These are phyloP conservation scores for Lachancea fermentati DNA, from an alignment of 805 yeast genomes.

Conservation along the genomic window DNA sequence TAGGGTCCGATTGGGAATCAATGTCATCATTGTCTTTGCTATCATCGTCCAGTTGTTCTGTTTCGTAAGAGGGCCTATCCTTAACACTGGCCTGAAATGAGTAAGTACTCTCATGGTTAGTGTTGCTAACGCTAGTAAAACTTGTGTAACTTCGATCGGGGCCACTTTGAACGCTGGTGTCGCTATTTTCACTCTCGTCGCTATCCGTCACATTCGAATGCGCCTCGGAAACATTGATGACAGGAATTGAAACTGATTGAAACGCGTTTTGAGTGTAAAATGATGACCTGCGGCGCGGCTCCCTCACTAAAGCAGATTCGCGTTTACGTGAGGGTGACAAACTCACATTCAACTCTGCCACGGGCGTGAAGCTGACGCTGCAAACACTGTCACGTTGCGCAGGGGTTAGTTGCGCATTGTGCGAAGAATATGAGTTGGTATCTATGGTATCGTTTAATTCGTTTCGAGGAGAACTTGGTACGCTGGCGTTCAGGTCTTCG, in stretches of 20 bases:
- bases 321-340: constrained; percentile 3
- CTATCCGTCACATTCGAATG: background rate
- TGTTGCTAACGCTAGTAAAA: background rate
- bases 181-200: background rate
- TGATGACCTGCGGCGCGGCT: background rate
- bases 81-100: background rate
- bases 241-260: too few species aligned
- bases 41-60: constrained; percentile 1
- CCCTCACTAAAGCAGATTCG: background rate
- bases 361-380: constrained; percentile 9
- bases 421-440: too few species aligned
- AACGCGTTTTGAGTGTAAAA: too few species aligned
- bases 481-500: too few species aligned
- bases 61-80: background rate
- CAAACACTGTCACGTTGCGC: background rate
- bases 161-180: background rate
- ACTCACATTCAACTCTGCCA: constrained; percentile 7
- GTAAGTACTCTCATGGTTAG: background rate
- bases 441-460: too few species aligned
- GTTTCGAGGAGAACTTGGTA: too few species aligned
- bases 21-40: constrained; percentile 2
- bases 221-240: constrained; percentile 1
- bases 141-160: background rate
- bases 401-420: background rate
- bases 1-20: background rate